Percentiles rank a stretch among this genome's conserved stretches.
phyloP scores from a whole-genome alignment of 306 rosid species.

The Trifolium pratense region DNA sequence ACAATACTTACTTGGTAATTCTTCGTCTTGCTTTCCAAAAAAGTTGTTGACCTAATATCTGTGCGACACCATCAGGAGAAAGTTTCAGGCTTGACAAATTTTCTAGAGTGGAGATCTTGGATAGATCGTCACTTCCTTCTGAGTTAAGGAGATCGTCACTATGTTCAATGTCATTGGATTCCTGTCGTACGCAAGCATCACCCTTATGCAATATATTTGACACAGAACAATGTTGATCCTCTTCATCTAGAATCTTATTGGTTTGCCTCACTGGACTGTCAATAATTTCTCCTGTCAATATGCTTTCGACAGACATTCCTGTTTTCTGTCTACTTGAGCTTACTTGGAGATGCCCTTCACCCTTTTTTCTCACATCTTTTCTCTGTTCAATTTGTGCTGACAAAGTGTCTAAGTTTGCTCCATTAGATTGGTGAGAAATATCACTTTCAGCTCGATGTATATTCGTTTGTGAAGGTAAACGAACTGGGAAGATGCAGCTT shows the following conservation, averaged over 20 bases:
- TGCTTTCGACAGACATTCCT: conserved; percentile 40
- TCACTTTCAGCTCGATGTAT: conserved; percentile 51
- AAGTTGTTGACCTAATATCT: conserved; percentile 81
- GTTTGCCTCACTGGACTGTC: conserved; percentile 45
- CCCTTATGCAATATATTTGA: conserved; percentile 28
- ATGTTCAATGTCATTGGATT: conserved; percentile 44
- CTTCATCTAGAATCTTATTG: conserved; percentile 46
- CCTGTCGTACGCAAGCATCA: conserved; percentile 52
- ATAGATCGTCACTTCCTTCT: conserved; percentile 66
- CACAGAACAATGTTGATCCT: conserved; percentile 15
- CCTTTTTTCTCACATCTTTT: not conserved
- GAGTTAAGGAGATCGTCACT: conserved; percentile 49
- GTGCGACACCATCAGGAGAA: conserved; percentile 85
- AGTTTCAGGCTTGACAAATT: conserved; percentile 55
- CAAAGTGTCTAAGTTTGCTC: conserved; percentile 43
- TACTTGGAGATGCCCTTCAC: too few species aligned
- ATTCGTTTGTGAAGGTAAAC: conserved; percentile 44
- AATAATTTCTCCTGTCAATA: conserved; percentile 49
- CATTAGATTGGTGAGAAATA: conserved; percentile 50
- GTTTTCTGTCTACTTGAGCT: conserved; percentile 39
- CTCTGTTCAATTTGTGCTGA: conserved; percentile 52
- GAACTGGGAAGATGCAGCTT: conserved; percentile 53
- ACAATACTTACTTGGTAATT: conserved; percentile 86
- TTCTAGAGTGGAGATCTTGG: conserved; percentile 72
- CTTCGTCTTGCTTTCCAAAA: conserved; percentile 93